phyloP scores from a whole-genome alignment of 2,329 filamentous ascomycete species.

The Diaporthe sp. region DNA sequence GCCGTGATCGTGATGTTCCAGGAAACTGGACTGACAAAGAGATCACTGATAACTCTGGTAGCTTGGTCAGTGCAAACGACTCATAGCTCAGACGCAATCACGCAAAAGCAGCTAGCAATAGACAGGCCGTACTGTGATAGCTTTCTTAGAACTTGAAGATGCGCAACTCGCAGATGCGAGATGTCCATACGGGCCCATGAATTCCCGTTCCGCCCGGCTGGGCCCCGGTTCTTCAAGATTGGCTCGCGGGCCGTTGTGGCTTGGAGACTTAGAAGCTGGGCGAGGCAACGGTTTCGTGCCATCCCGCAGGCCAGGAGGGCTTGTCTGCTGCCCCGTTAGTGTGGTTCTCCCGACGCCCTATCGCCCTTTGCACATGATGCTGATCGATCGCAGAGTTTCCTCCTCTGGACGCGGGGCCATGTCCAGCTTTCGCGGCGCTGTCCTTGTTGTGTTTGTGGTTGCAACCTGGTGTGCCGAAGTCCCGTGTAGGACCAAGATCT shows the following conservation, averaged over 20 bases:
- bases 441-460: conserved; percentile 12
- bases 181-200: not conserved
- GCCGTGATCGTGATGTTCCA: not conserved
- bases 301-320: not conserved
- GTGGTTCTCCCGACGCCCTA: not conserved
- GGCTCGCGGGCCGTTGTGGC: not conserved
- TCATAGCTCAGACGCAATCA: not conserved
- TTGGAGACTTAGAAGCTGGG: conserved; percentile 1
- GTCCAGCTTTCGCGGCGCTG: not conserved
- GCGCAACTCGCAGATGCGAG: not conserved
- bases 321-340: not conserved
- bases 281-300: not conserved
- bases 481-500: conserved; percentile 29
- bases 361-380: not conserved
- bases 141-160: not conserved
- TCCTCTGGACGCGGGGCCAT: not conserved
- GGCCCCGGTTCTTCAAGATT: conserved; percentile 2
- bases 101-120: not conserved
- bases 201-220: not conserved
- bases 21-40: not conserved
- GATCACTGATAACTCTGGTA: not conserved
- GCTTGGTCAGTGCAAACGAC: not conserved
- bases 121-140: not conserved
- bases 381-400: not conserved
- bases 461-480: conserved; percentile 12